Evolutionary conservation across 179 eudicot genomes (phyloP).

Genomic region (Amaranthus tricolor): DNA sequence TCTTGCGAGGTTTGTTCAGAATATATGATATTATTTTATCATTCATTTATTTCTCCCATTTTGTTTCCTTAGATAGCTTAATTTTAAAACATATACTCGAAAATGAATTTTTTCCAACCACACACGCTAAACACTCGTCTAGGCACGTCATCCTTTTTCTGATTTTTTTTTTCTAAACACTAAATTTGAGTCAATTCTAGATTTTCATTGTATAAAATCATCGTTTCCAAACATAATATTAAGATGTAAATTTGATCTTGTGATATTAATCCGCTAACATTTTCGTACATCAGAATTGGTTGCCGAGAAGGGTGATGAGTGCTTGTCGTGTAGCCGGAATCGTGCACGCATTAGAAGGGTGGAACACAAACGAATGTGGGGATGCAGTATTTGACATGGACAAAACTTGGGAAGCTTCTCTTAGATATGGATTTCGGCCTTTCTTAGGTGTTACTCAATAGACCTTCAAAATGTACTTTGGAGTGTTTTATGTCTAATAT

Average conservation of each 20-base stretch:
- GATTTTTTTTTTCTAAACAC: too few species aligned
- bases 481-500: too few species aligned
- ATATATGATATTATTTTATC: too few species aligned
- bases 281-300: slow-evolving; percentile 49
- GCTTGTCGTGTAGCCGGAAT: slow-evolving; percentile 70
- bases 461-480: too few species aligned
- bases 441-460: background rate
- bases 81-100: too few species aligned
- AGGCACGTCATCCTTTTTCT: too few species aligned
- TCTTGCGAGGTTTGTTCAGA: slow-evolving; percentile 45
- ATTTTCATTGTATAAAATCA: background rate
- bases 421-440: slow-evolving; percentile 65
- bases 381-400: slow-evolving; percentile 36
- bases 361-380: slow-evolving; percentile 67
- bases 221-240: too few species aligned
- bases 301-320: slow-evolving; percentile 70
- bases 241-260: too few species aligned
- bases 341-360: slow-evolving; percentile 64
- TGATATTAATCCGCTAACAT: background rate
- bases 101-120: background rate
- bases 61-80: background rate
- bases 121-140: too few species aligned
- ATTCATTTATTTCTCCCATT: background rate
- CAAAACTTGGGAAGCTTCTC: slow-evolving; percentile 59
- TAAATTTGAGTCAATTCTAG: too few species aligned